These are phyloP conservation scores for Colletotrichum camelliae DNA, from an alignment of 2,329 filamentous ascomycete species.

Conservation along the genomic window DNA sequence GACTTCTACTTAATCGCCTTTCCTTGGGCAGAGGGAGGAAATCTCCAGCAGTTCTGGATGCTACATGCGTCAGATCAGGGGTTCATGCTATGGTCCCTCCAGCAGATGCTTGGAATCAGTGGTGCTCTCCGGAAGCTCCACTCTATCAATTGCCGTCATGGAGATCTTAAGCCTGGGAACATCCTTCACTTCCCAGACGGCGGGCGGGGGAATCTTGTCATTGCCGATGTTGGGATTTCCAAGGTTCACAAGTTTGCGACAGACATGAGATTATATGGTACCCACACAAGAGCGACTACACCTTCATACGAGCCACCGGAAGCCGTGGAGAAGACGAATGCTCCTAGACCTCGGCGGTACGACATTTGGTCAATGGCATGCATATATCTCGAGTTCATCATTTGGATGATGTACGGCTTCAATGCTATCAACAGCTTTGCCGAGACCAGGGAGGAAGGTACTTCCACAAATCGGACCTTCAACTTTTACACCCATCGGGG, in stretches of 20 bases:
- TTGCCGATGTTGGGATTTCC: neutral
- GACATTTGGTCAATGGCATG: slow-evolving; percentile 37
- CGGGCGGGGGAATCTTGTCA: neutral
- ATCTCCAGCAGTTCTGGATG: neutral
- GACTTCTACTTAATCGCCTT: neutral
- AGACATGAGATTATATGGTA: neutral
- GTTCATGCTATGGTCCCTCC: neutral
- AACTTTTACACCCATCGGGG: no score
- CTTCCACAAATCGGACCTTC: no score
- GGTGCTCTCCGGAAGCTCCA: neutral
- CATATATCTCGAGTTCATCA: slow-evolving; percentile 30
- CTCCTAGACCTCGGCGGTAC: slow-evolving; percentile 26
- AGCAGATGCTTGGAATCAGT: neutral
- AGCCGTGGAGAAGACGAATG: neutral
- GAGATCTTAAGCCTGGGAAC: slow-evolving; percentile 3
- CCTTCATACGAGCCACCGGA: neutral
- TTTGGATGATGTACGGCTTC: slow-evolving; percentile 29
- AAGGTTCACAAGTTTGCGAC: neutral
- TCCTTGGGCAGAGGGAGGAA: slow-evolving; percentile 5
- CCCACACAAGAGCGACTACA: neutral
- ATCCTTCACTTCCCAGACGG: neutral
- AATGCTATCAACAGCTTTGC: no score
- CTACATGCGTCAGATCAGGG: neutral
- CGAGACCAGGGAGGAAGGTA: no score
- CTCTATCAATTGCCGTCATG: neutral